Base-by-base conservation (phyloP, 805 yeast genomes). In the Ogataea trehaloabstinens region DNA sequence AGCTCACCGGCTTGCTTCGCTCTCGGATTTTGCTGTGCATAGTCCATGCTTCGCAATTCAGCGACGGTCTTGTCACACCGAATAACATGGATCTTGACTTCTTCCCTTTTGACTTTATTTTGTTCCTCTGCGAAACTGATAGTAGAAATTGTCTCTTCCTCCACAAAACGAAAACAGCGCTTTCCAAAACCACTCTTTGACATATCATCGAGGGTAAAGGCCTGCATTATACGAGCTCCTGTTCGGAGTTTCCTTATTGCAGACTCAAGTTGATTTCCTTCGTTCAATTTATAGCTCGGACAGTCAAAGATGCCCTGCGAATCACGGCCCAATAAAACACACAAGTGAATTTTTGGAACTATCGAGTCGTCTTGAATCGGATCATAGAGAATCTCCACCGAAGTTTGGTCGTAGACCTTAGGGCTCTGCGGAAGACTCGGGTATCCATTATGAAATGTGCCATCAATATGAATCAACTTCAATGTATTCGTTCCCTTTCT, bases 171-270 rank as follows among this genome's bases (percentile, higher is more conserved):
- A 61, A 87, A 87, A 4, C 83, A 70, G 39, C 96, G 67, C 43
- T 81, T 76, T 16, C 95, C 93, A 55, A 87, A 76, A 0, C 93
- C 89, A 30, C 76, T 73, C 28, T 81, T 64, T 41, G 78, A 62
- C 95, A 90, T 86, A 53, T 88, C 95, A 49, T 90, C 96, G 53
- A 80, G 84, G 1, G 96, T 89, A 60, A 75, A 89, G 1, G 96
- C 95, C 52, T 86, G 90, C 95, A 87, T 85, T 63, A 90, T 63
- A 49, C 95, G 70, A 4, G 85, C 95, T 2, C 85, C 96, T 45
- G 85, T 76, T 49, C 91, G 76, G 46, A 90, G 60, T 57, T 87
- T 86, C 47, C 67, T 69, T 13, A 84, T 64, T 1, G 95, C 96
- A 5, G 79, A 56, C 11, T 80, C 81, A 19, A 89, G 51, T 12